Base-by-base conservation (phyloP, 2,329 filamentous ascomycete species). In the Cadophora luteo-olivacea region DNA sequence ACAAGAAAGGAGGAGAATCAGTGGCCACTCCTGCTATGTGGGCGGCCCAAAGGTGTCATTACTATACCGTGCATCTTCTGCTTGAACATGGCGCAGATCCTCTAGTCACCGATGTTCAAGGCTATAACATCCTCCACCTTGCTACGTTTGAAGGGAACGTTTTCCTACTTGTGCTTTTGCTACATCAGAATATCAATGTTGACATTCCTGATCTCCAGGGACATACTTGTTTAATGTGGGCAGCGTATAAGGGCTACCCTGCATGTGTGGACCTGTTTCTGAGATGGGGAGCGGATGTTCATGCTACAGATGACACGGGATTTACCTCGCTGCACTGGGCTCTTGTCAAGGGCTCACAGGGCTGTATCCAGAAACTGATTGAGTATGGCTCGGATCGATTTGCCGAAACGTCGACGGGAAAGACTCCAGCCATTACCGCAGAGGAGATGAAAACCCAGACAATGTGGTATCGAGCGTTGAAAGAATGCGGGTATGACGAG, bases 161-260 rank as follows among this genome's bases (percentile, higher is more conserved):
- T 24, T 91, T 97, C 73, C 87, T 98, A 68, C 86, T 99, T 33
- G 89, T 94, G 61, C 87, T 99, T 0, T 87, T 99, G 8, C 86
- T 99, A 29, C 96, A 99, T 81, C 94, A 97, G 78, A 94, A 96
- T 77, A 96, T 99, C 69, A 93, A 94, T 19, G 93, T 99, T 70
- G 96, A 99, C 78, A 92, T 96, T 6, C 86, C 91, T 64, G 96
- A 99, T 81, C 88, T 89, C 62, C 95, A 94, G 78, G 93, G 94
- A 6, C 97, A 99, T 80, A 98, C 96, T 0, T 91, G 91, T 69
- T 85, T 99, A 70, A 99, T 99, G 96, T 99, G 96, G 96, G 93
- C 96, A 22, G 95, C 95, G 19, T 99, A 99, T 83, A 99, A 99
- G 81, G 96, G 97, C 45, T 97, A 91, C 78, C 93, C 95, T 0